Percentiles rank a stretch among this genome's conserved stretches.
These are phyloP conservation scores for Alternaria conjuncta DNA, from an alignment of 2,329 filamentous ascomycete genomes.

Conservation along the genomic window DNA sequence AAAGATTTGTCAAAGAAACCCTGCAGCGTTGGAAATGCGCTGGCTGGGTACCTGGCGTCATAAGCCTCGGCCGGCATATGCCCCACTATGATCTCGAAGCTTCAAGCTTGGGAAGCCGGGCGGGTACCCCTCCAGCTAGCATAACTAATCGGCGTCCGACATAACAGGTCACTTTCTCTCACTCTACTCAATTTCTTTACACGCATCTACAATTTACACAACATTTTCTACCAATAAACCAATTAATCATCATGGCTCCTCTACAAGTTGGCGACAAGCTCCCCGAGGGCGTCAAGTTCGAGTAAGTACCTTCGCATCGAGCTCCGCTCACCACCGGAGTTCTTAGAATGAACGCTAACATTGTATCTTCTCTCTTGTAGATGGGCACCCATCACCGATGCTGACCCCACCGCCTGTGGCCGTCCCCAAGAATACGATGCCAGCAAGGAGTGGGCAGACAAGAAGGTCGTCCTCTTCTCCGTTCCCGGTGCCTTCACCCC, in stretches of 20 bases:
- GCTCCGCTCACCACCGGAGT: background rate
- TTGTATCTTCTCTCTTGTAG: slow-evolving; percentile 45
- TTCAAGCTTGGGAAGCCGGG: slow-evolving; percentile 20
- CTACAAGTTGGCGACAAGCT: slow-evolving; percentile 84
- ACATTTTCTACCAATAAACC: background rate
- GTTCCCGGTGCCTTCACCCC: slow-evolving; percentile 84
- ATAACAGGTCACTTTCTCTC: background rate
- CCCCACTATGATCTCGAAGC: slow-evolving; percentile 26
- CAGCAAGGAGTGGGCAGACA: slow-evolving; percentile 74
- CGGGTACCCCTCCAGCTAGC: slow-evolving; percentile 15
- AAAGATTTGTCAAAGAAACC: slow-evolving; percentile 24
- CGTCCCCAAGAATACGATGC: slow-evolving; percentile 80
- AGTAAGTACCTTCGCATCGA: slow-evolving; percentile 55
- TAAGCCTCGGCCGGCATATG: slow-evolving; percentile 4
- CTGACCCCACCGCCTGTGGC: slow-evolving; percentile 75
- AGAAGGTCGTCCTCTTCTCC: slow-evolving; percentile 74
- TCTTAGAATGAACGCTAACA: background rate
- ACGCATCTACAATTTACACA: background rate
- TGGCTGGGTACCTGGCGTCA: slow-evolving; percentile 20
- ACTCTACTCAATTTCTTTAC: background rate
- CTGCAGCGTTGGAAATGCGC: background rate
- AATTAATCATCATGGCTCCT: slow-evolving; percentile 60
- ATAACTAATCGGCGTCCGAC: background rate
- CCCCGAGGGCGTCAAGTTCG: slow-evolving; percentile 80
- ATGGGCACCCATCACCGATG: slow-evolving; percentile 81